phyloP scores from a whole-genome alignment of 768 basidiomycete species.

The Amanita inopinata region DNA sequence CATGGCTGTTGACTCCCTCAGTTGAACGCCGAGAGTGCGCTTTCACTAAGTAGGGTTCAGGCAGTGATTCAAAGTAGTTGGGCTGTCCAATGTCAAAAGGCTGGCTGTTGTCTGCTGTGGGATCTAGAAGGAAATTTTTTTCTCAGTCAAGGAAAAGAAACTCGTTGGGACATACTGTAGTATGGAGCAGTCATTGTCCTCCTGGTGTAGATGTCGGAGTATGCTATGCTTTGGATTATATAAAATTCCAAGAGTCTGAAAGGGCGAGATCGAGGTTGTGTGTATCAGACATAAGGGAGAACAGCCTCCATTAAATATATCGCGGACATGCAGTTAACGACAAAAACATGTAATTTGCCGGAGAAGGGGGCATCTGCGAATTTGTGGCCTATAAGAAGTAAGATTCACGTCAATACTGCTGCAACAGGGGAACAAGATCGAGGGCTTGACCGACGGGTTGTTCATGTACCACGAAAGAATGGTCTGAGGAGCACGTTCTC shows the following conservation, averaged over 20 bases:
- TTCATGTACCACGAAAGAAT: too few relatives aligned
- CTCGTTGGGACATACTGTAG: too few relatives aligned
- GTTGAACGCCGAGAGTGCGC: neutral
- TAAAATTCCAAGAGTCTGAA: too few relatives aligned
- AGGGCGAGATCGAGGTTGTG: too few relatives aligned
- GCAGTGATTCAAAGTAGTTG: neutral
- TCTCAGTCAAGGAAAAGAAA: too few relatives aligned
- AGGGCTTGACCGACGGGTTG: conserved; percentile 5
- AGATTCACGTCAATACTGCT: too few relatives aligned
- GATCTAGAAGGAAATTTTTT: too few relatives aligned
- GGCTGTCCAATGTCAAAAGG: neutral
- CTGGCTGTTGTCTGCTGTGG: too few relatives aligned
- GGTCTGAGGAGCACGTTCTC: too few relatives aligned
- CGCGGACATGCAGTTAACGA: neutral
- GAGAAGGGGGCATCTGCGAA: too few relatives aligned
- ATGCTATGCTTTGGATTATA: neutral
- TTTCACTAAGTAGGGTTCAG: neutral
- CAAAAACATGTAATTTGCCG: neutral
- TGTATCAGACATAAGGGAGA: too few relatives aligned
- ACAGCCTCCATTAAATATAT: conserved; percentile 1
- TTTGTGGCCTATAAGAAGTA: too few relatives aligned
- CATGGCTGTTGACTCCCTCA: neutral
- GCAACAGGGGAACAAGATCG: conserved; percentile 6
- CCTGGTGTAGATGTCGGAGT: neutral
- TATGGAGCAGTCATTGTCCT: neutral